Base-by-base conservation (phyloP, 2,329 filamentous ascomycete genomes). In the Aspergillus costaricaensis region DNA sequence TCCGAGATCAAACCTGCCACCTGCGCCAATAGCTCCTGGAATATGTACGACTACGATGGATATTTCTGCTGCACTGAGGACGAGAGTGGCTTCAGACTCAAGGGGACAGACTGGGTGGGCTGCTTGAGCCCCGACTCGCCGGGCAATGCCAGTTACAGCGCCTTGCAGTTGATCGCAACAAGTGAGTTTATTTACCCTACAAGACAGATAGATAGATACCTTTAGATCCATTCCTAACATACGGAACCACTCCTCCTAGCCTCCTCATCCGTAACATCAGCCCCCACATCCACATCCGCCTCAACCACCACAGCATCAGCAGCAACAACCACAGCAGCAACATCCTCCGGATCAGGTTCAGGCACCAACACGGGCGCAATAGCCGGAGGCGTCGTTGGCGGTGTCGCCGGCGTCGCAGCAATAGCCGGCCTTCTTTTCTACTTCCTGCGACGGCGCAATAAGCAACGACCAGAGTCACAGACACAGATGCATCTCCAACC, bases 371-470 rank as follows among this genome's bases (percentile, higher is more conserved):
- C 36, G 6, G 56, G 47, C 15, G 56, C 56, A 10, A 50, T 58
- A 17, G 56, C 56, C 14, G 56, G 56, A 4, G 56, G 56, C 25
- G 48, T 58, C 12, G 56, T 51, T 4, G 48, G 56, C 8, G 56
- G 56, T 30, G 48, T 52, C 2, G 10, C 25, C 10, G 48, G 47
- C 10, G 36, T 32, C 10, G 48, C 47, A 25, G 49, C 39, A 2
- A 38, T 52, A n/a, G 56, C 21, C 3, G 38, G 19, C 3, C 10
- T 41, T 6, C 17, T 58, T 10, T 57, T 44, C 17, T 51, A 27
- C 15, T 25, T 57, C 25, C 19, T 47, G 23, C 17, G 53, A 21
- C 53, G 53, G 12, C 39, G 10, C 9, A 55, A 44, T 17, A 55
- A 55, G 5, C 15, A 7, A 19, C 19, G 1, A n/a, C 25, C 7